Evolutionary conservation across 192 early-diverging fungal genomes (phyloP).

Genomic region (Coemansia erecta): DNA sequence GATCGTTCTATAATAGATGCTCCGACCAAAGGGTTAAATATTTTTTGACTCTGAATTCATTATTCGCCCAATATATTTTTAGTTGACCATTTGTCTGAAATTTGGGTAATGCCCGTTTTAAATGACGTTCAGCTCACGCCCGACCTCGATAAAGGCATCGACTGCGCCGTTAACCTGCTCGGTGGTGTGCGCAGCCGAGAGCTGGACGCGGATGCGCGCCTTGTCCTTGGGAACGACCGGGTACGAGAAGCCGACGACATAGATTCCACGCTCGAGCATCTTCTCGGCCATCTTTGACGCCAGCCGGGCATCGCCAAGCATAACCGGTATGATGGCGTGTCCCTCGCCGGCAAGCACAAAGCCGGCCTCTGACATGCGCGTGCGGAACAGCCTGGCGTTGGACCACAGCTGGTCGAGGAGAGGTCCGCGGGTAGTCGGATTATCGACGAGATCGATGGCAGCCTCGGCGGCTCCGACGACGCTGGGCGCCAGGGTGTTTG

Average conservation of each 20-base stretch:
- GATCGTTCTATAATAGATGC: no score
- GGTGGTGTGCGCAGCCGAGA: conserved; percentile 54
- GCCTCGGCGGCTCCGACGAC: conserved; percentile 56
- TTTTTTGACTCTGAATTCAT: no score
- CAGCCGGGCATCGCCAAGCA: conserved; percentile 57
- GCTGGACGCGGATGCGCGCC: conserved; percentile 59
- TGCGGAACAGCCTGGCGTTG: conserved; percentile 62
- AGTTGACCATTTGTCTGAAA: no score
- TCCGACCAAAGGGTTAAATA: no score
- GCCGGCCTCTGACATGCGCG: conserved; percentile 58
- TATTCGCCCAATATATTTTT: not conserved
- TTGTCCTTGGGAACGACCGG: conserved; percentile 58
- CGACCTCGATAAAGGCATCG: conserved; percentile 56
- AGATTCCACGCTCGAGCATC: conserved; percentile 55
- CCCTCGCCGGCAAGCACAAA: conserved; percentile 63
- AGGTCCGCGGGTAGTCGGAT: conserved; percentile 35
- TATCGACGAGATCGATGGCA: conserved; percentile 55
- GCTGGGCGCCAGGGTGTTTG: conserved; percentile 57
- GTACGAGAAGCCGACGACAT: conserved; percentile 61
- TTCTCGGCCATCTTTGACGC: conserved; percentile 54
- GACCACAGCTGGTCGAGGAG: conserved; percentile 58
- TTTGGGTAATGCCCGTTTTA: not conserved
- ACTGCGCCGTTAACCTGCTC: conserved; percentile 55
- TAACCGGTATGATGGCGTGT: conserved; percentile 60
- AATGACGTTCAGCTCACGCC: conserved; percentile 44